Evolutionary conservation across 2,329 filamentous ascomycete genomes (phyloP).

Genomic region (Coniochaeta prunicola): DNA sequence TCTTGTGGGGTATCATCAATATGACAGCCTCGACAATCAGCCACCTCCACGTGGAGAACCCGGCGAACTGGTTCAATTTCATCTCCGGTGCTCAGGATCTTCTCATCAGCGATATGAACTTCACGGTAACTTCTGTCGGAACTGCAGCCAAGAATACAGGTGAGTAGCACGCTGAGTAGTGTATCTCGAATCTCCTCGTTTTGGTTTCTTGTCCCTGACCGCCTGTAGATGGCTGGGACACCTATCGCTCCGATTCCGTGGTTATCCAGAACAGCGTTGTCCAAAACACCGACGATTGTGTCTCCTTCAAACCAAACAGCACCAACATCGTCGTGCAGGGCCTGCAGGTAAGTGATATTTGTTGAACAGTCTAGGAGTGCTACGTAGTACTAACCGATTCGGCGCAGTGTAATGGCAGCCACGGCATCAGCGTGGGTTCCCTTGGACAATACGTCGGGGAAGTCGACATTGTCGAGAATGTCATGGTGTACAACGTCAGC

Average conservation of each 20-base stretch:
- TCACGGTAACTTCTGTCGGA: too few species aligned
- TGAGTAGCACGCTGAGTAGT: too few species aligned
- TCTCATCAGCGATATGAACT: too few species aligned
- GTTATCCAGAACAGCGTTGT: constrained; percentile 58
- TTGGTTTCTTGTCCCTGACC: too few species aligned
- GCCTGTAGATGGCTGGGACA: constrained; percentile 57
- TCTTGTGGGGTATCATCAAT: constrained; percentile 52
- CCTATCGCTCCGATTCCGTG: constrained; percentile 50
- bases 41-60: too few species aligned
- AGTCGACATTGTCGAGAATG: constrained; percentile 51
- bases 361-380: too few species aligned
- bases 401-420: constrained; percentile 52
- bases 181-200: too few species aligned
- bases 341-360: too few species aligned
- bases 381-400: too few species aligned
- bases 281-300: constrained; percentile 57
- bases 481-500: constrained; percentile 40
- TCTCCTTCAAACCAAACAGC: constrained; percentile 57
- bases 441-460: constrained; percentile 51
- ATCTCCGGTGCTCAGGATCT: too few species aligned
- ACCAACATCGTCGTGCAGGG: constrained; percentile 50
- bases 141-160: too few species aligned
- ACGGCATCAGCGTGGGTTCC: constrained; percentile 56
- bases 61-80: too few species aligned
- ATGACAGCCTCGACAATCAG: constrained; percentile 49